Evolutionary conservation across 2,329 filamentous ascomycete genomes (phyloP), one percentile per base, ranked within the genome.

Genomic region (Colletotrichum brevisporum): DNA sequence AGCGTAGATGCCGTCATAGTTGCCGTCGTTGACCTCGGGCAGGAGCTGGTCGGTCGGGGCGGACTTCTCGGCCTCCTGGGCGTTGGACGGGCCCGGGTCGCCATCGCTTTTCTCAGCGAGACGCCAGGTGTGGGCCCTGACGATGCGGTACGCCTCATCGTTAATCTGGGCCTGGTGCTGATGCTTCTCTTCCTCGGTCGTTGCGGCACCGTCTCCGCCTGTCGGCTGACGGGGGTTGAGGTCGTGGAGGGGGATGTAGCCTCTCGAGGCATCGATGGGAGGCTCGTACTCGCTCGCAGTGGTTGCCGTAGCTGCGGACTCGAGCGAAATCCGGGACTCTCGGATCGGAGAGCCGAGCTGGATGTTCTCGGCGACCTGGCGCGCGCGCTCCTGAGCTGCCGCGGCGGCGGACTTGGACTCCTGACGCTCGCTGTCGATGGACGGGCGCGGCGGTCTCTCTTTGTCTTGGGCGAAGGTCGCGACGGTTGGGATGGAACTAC

Each of bases 301-400:
- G 1, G 76, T 74, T 56, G 73, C 31, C 9, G 31, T 74, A 24
- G 76, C 77, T 13, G 76, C 73, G 2, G 82, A 84, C 45, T 82
- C 81, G 5, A 82, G 24, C 0, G 82, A 84, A 27, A 76, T 75
- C 61, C 78, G 76, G 15, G 78, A 80, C 31, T 74, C 74, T 2
- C 79, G 78, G 9, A 74, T 75, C 3, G 79, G 82, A 36, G 79
- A 80, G 41, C 80, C 78, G 8, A 75, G 74, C 26, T 77, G 75
- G 39, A 84, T 76, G 31, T 76, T 81, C 27, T 80, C 82, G 2
- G 82, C 83, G 41, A 85, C 76, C 65, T 81, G 76, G 56, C 79
- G 78, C 2, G 82, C 83, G 55, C 83, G 79, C 66, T 81, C 80
- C 62, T 82, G 83, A 2, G 83, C 83, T 21, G 81, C 82, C n/a